Evolutionary conservation across 2,329 filamentous ascomycete genomes (phyloP).

Genomic region (Chrysoporthe deuterocubensis): DNA sequence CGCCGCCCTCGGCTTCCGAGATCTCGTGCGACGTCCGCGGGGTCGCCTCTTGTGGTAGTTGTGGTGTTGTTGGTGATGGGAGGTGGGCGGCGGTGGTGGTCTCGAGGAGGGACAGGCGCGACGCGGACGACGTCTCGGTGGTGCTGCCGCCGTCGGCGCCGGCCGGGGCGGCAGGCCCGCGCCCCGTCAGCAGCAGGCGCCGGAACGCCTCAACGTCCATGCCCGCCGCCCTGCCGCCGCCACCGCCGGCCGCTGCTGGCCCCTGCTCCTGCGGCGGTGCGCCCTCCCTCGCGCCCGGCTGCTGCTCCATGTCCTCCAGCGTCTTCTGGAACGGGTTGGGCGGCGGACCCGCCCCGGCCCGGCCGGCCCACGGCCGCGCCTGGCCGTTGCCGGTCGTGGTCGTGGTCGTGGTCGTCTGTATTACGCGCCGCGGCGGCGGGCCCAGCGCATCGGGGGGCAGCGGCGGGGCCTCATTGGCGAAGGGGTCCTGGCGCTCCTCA

Average conservation of each 20-base stretch:
- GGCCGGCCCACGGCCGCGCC: conserved; percentile 28
- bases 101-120: conserved; percentile 63
- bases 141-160: conserved; percentile 51
- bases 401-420: conserved; percentile 10
- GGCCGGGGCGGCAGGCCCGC: conserved; percentile 44
- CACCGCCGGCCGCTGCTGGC: neutral
- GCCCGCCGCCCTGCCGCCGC: conserved; percentile 42
- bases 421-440: neutral
- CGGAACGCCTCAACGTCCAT: conserved; percentile 81
- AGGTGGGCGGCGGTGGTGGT: conserved; percentile 28
- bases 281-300: conserved; percentile 34
- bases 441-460: conserved; percentile 32
- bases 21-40: conserved; percentile 64
- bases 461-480: conserved; percentile 34
- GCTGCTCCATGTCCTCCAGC: conserved; percentile 53
- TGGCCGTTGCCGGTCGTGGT: conserved; percentile 13
- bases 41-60: conserved; percentile 45
- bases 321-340: conserved; percentile 63
- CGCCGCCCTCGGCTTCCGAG: conserved; percentile 51
- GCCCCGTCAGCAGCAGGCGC: conserved; percentile 75
- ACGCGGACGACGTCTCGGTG: conserved; percentile 62
- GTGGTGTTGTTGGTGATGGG: conserved; percentile 21
- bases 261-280: conserved; percentile 34
- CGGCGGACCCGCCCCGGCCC: conserved; percentile 39
- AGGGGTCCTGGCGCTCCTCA: conserved; percentile 39